These are phyloP conservation scores for Lipomyces starkeyi DNA, from an alignment of 805 yeast genomes.

Conservation along the genomic window DNA sequence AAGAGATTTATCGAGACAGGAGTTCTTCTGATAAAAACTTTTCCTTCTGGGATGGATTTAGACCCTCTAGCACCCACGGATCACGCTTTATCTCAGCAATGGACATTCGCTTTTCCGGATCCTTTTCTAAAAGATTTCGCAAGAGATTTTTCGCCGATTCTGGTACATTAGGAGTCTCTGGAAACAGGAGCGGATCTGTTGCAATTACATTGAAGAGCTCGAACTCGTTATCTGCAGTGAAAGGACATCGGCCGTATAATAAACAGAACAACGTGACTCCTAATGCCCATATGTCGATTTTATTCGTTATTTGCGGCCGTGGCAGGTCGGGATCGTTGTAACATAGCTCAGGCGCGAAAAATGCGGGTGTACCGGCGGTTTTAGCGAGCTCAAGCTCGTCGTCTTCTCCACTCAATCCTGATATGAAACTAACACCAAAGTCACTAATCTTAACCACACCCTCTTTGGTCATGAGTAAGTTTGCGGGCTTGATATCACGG, in stretches of 20 bases:
- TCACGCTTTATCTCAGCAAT: conserved; percentile 76
- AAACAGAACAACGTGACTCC: conserved; percentile 92
- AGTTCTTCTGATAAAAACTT: conserved; percentile 26
- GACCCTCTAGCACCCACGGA: conserved; percentile 64
- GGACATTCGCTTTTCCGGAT: conserved; percentile 70
- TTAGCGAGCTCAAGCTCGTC: conserved; percentile 84
- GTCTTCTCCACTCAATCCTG: conserved; percentile 41
- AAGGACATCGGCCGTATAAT: conserved; percentile 86
- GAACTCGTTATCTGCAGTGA: conserved; percentile 83
- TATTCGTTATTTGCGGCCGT: conserved; percentile 67
- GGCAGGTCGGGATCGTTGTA: conserved; percentile 54
- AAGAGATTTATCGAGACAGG: conserved; percentile 16
- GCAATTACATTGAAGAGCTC: conserved; percentile 84
- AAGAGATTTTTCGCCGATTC: conserved; percentile 60
- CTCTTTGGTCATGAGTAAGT: conserved; percentile 71
- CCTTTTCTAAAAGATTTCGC: conserved; percentile 64
- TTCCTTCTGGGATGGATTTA: conserved; percentile 37
- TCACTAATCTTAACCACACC: conserved; percentile 90
- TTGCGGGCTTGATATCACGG: conserved; percentile 96
- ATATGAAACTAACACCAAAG: conserved; percentile 90
- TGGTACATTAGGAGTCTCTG: conserved; percentile 47
- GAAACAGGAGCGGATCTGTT: conserved; percentile 63
- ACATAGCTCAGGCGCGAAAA: conserved; percentile 93
- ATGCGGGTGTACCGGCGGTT: conserved; percentile 98
- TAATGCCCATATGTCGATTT: conserved; percentile 96